Evolutionary conservation across 306 rosid genomes (phyloP).

Genomic region (Glycine tomentella): DNA sequence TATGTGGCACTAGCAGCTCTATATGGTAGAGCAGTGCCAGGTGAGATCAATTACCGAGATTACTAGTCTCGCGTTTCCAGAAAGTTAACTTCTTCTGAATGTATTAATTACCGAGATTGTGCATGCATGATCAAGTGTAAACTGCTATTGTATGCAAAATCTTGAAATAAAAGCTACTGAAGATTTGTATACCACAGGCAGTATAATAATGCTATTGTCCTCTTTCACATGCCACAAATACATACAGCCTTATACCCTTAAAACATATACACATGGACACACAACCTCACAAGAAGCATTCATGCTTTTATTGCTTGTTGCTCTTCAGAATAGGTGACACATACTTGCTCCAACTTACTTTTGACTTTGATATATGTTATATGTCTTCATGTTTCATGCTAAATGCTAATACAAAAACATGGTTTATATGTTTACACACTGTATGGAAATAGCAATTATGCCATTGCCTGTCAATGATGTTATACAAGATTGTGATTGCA

Average conservation of each 20-base stretch:
- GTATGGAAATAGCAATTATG: neutral
- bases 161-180: neutral
- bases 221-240: conserved; percentile 20
- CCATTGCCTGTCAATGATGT: neutral
- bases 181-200: conserved; percentile 9
- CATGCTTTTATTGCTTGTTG: conserved; percentile 3
- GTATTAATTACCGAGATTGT: neutral
- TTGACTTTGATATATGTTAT: neutral
- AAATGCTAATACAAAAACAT: neutral
- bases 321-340: neutral
- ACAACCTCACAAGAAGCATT: neutral
- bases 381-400: neutral
- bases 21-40: conserved; percentile 74
- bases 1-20: conserved; percentile 75
- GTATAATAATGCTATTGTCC: neutral
- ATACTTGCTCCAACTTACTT: neutral
- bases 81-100: neutral
- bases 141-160: conserved; percentile 14
- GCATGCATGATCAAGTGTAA: neutral
- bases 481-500: conserved; percentile 11
- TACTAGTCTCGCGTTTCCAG: neutral
- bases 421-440: neutral
- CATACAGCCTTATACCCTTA: neutral
- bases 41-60: conserved; percentile 47
- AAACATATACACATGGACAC: neutral